Evolutionary conservation across 345 rosid species (phyloP), one percentile per base, ranked within the genome.

Genomic region (Brassica cretica): DNA sequence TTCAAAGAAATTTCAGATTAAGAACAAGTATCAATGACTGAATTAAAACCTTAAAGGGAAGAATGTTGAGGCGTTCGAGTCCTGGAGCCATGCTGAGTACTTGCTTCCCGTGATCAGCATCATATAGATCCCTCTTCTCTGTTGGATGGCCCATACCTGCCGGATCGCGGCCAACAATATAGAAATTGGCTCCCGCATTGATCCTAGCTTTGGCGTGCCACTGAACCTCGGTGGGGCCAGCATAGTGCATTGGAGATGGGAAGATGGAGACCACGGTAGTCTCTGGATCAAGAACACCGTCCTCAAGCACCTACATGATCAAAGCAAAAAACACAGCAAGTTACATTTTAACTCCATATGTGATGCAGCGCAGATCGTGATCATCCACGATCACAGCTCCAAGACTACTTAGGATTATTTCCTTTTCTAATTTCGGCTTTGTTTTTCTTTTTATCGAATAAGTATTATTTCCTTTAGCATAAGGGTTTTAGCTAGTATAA

Each of bases 121-220:
- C 97, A 63, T 94, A 94, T 0, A 94, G 74, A 65, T 94, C 98
- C 69, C 97, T 85, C 78, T 94, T 91, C 88, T 92, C 97, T 53
- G 80, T 81, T 0, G 98, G 98, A 73, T 94, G 97, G 66, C 92
- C 66, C 98, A 94, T 94, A 83, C 98, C 98, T 3, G 98, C 98
- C 0, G 97, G 97, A 71, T 94, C 98, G 25, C 98, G 87, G 53
- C 98, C 98, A 16, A 94, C 98, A 32, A 94, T 94, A 83, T 94
- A 94, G 76, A 94, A 94, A 81, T 94, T 89, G n/a, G 98, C 97
- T 66, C 98, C 98, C 0, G 98, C 98, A 18, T 94, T 94, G 69
- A 94, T 92, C 79, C 98, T 88, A 72, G 97, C 97, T 76, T 94
- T 94, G 6, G 98, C 98, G 8, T 94, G 98, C 98, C 98, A 94